Evolutionary conservation across 768 basidiomycete species (phyloP).

Genomic region (Russula sp.): DNA sequence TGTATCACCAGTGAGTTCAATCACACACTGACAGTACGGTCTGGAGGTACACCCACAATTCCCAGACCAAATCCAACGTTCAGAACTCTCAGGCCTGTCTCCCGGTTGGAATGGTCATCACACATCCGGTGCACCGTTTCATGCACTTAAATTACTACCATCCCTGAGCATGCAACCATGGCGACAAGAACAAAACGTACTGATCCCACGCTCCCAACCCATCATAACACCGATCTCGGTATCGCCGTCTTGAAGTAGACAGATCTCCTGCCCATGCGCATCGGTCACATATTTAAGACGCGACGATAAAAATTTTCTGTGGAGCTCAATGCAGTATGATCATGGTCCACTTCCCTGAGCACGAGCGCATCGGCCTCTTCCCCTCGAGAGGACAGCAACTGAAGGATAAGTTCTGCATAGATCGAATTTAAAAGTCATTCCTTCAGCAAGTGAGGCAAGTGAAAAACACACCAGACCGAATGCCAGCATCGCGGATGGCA

Average conservation of each 20-base stretch:
- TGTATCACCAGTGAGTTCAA: slow-evolving; percentile 6
- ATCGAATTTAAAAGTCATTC: background rate
- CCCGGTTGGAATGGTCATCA: slow-evolving; percentile 46
- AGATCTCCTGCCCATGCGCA: slow-evolving; percentile 76
- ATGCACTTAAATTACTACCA: slow-evolving; percentile 51
- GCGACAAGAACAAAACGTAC: slow-evolving; percentile 39
- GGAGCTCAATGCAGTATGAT: slow-evolving; percentile 61
- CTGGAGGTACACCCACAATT: slow-evolving; percentile 53
- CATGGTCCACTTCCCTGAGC: slow-evolving; percentile 50
- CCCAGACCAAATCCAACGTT: slow-evolving; percentile 96
- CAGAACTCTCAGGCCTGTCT: slow-evolving; percentile 58
- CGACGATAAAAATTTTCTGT: slow-evolving; percentile 69
- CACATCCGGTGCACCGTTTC: slow-evolving; percentile 71
- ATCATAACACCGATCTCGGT: slow-evolving; percentile 98
- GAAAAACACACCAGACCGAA: slow-evolving; percentile 68
- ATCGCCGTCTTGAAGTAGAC: slow-evolving; percentile 57
- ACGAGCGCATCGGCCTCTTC: slow-evolving; percentile 38
- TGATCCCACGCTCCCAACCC: slow-evolving; percentile 93
- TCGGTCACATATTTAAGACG: slow-evolving; percentile 67
- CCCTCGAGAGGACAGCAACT: slow-evolving; percentile 52
- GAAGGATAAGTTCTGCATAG: slow-evolving; percentile 63
- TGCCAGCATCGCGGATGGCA: slow-evolving; percentile 85
- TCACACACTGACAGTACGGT: background rate
- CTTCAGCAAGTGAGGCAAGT: background rate
- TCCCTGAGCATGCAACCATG: slow-evolving; percentile 28